Percentiles rank a stretch among this genome's conserved stretches.
Evolutionary conservation across 768 basidiomycete species (phyloP).

Genomic region (Termitomyces sp.): DNA sequence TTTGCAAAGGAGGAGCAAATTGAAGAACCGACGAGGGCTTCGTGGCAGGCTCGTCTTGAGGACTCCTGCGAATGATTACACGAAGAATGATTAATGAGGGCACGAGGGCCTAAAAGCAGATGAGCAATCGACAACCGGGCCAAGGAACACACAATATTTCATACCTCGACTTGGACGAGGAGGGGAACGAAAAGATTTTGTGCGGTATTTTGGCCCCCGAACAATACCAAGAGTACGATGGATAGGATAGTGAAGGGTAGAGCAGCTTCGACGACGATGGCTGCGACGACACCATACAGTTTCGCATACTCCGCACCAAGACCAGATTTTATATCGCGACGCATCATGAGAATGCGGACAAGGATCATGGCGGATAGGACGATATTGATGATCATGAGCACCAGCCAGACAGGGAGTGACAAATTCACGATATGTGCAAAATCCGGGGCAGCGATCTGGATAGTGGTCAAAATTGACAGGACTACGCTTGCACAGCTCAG

Average conservation of each 20-base stretch:
- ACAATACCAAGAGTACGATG: slow-evolving; percentile 19
- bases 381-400: slow-evolving; percentile 26
- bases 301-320: slow-evolving; percentile 21
- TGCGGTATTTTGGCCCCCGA: slow-evolving; percentile 14
- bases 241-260: slow-evolving; percentile 28
- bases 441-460: slow-evolving; percentile 23
- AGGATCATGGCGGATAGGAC: slow-evolving; percentile 26
- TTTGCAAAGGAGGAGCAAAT: neutral
- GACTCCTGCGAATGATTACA: neutral
- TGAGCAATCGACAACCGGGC: neutral
- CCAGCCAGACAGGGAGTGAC: slow-evolving; percentile 25
- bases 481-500: slow-evolving; percentile 14
- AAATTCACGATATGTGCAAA: slow-evolving; percentile 21
- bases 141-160: neutral
- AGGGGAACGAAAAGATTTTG: slow-evolving; percentile 20
- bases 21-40: neutral
- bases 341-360: slow-evolving; percentile 24
- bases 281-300: slow-evolving; percentile 24
- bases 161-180: slow-evolving; percentile 20
- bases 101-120: neutral
- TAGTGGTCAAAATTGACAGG: slow-evolving; percentile 24
- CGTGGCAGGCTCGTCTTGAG: neutral
- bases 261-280: slow-evolving; percentile 29
- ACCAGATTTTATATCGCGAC: slow-evolving; percentile 13
- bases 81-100: slow-evolving; percentile 8